Evolutionary conservation across 2,329 filamentous ascomycete species (phyloP).

Genomic region (Colletotrichum sp.): DNA sequence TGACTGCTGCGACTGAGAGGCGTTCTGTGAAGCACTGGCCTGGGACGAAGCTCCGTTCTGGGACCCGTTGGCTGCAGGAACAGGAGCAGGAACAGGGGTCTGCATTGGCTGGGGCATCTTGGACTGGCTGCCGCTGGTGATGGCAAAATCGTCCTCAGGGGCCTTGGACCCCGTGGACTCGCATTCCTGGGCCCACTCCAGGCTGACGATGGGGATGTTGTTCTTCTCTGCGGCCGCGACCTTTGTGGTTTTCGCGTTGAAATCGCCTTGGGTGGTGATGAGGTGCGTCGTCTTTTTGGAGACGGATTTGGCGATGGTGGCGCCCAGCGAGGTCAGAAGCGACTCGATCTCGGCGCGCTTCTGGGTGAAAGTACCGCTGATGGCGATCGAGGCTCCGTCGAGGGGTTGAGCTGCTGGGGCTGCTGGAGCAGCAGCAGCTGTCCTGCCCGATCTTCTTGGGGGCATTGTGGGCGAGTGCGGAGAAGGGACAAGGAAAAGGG

Average conservation of each 20-base stretch:
- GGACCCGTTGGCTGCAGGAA: neutral
- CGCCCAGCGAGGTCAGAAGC: constrained; percentile 55
- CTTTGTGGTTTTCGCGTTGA: constrained; percentile 54
- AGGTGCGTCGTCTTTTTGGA: constrained; percentile 60
- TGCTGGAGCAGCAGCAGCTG: neutral
- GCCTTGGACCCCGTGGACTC: constrained; percentile 44
- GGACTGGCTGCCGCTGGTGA: constrained; percentile 14
- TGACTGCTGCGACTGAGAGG: neutral
- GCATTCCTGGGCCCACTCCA: constrained; percentile 69
- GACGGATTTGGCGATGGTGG: constrained; percentile 49
- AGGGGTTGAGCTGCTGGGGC: constrained; percentile 37
- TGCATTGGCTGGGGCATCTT: neutral
- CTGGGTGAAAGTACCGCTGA: constrained; percentile 66
- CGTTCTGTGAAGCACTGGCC: neutral
- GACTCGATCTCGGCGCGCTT: constrained; percentile 54
- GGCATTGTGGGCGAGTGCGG: constrained; percentile 14
- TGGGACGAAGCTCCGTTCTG: neutral
- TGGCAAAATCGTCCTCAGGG: constrained; percentile 34
- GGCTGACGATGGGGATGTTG: constrained; percentile 58
- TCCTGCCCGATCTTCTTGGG: constrained; percentile 12
- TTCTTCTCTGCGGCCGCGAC: constrained; percentile 52
- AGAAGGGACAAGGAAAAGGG: neutral
- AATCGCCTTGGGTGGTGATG: constrained; percentile 59
- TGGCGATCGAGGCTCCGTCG: constrained; percentile 54
- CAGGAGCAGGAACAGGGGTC: neutral